phyloP scores from a whole-genome alignment of 768 basidiomycete genomes.

The Boletus vermiculosoides region DNA sequence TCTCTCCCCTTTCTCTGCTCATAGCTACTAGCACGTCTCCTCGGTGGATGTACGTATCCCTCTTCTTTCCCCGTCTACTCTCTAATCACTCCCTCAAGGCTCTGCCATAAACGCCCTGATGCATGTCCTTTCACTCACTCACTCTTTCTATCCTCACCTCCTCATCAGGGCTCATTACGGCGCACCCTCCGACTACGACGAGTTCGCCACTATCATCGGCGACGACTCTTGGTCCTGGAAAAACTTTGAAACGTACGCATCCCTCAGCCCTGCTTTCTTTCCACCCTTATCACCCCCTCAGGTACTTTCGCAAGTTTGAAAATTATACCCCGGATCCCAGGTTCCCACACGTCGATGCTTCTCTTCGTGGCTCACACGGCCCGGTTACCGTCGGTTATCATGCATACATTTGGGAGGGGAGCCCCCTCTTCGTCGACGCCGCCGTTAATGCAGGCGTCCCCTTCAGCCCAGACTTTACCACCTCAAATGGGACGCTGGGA shows the following conservation, averaged over 20 bases:
- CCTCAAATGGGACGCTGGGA: constrained; percentile 54
- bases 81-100: constrained; percentile 33
- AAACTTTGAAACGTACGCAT: constrained; percentile 47
- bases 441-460: constrained; percentile 52
- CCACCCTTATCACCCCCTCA: constrained; percentile 24
- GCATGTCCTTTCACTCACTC: constrained; percentile 20
- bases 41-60: constrained; percentile 68
- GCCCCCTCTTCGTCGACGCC: constrained; percentile 54
- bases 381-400: constrained; percentile 62
- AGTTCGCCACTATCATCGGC: constrained; percentile 55
- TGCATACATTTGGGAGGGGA: constrained; percentile 43
- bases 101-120: constrained; percentile 64
- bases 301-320: constrained; percentile 74
- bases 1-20: neutral
- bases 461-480: constrained; percentile 55
- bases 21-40: constrained; percentile 53
- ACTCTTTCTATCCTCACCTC: constrained; percentile 6
- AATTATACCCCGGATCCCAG: constrained; percentile 48
- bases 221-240: constrained; percentile 58
- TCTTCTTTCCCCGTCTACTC: neutral
- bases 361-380: constrained; percentile 48
- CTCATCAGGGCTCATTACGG: constrained; percentile 51
- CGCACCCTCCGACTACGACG: constrained; percentile 66
- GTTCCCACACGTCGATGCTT: constrained; percentile 48
- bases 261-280: neutral